phyloP scores from a whole-genome alignment of 2,329 filamentous ascomycete species.

The Diaporthe eres region DNA sequence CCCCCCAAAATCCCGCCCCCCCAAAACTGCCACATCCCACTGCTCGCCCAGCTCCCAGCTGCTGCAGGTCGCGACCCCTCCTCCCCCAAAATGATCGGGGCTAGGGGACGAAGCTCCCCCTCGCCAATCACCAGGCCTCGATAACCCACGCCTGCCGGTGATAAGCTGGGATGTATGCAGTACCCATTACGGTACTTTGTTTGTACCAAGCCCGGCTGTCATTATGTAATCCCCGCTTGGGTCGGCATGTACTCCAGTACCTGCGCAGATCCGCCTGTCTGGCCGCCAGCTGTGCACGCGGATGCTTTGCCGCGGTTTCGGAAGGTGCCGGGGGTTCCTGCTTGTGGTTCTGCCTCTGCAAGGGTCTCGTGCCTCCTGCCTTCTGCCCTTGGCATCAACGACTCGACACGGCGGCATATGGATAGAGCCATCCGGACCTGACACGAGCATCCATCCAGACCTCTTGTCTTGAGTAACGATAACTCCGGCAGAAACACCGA shows the following conservation, averaged over 20 bases:
- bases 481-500: conserved; percentile 35
- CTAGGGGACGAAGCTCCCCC: background rate
- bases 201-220: background rate
- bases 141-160: conserved; percentile 37
- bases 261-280: background rate
- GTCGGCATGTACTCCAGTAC: background rate
- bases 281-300: conserved; percentile 14
- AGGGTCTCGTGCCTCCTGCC: conserved; percentile 31
- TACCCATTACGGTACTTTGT: background rate
- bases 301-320: conserved; percentile 30
- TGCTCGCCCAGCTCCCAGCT: background rate
- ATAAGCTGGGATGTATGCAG: conserved; percentile 20
- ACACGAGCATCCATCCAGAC: conserved; percentile 25
- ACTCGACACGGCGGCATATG: conserved; percentile 28
- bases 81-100: conserved; percentile 27
- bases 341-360: background rate
- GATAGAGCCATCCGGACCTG: conserved; percentile 13
- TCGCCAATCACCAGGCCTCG: conserved; percentile 20
- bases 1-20: conserved; percentile 3
- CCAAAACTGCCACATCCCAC: conserved; percentile 21
- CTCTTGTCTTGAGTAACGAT: conserved; percentile 24
- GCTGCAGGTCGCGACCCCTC: conserved; percentile 37
- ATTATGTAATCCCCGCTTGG: conserved; percentile 13
- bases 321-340: conserved; percentile 29
- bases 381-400: conserved; percentile 11